Evolutionary conservation across 306 rosid genomes (phyloP).

Genomic region (Cercis canadensis): DNA sequence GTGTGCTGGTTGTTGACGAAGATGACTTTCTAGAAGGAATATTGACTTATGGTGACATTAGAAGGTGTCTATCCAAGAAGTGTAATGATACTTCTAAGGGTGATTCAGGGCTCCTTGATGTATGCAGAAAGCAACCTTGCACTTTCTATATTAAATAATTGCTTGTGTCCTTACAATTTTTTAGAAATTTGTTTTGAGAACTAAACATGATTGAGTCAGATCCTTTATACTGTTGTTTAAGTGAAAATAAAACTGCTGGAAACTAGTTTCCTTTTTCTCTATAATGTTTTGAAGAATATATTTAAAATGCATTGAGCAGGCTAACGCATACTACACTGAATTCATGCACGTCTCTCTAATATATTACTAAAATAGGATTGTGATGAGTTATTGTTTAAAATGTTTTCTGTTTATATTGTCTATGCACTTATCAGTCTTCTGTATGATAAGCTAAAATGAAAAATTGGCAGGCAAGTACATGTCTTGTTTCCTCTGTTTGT

Average conservation of each 20-base stretch:
- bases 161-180: background rate
- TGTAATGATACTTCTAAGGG: constrained; percentile 52
- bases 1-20: constrained; percentile 73
- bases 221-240: background rate
- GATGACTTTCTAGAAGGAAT: constrained; percentile 89
- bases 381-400: constrained; percentile 18
- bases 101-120: constrained; percentile 60
- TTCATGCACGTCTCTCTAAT: constrained; percentile 26
- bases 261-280: background rate
- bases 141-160: constrained; percentile 30
- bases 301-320: constrained; percentile 15
- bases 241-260: background rate
- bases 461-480: constrained; percentile 59
- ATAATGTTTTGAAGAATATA: constrained; percentile 26
- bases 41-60: constrained; percentile 83
- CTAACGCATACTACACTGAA: background rate
- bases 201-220: constrained; percentile 8
- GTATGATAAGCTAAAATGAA: constrained; percentile 25
- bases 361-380: constrained; percentile 9
- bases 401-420: background rate
- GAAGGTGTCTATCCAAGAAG: constrained; percentile 64
- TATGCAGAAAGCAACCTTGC: constrained; percentile 47
- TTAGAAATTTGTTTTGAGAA: background rate
- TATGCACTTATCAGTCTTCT: constrained; percentile 18
- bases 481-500: constrained; percentile 82